Evolutionary conservation across 192 early-diverging fungal species (phyloP).

Genomic region (Gaertneriomyces semiglobifer): DNA sequence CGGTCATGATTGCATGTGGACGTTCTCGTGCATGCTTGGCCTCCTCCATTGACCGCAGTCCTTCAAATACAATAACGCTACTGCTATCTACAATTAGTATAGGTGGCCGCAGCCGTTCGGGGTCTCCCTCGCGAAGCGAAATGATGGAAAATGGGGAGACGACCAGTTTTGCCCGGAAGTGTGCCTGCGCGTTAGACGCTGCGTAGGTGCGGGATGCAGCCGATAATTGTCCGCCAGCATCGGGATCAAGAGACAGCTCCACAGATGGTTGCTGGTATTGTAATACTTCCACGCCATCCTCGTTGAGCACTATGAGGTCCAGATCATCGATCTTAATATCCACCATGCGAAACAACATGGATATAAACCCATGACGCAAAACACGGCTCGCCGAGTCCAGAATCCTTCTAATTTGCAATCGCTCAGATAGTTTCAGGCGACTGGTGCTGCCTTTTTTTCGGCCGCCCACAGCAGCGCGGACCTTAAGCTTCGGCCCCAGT

Average conservation of each 20-base stretch:
- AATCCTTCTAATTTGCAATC: neutral
- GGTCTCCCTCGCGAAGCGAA: no score
- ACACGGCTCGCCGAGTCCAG: slow-evolving; percentile 6
- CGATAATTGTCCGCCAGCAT: neutral
- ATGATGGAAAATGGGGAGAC: no score
- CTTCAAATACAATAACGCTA: no score
- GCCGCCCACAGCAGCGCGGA: neutral
- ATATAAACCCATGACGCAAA: slow-evolving; percentile 16
- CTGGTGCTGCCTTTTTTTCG: neutral
- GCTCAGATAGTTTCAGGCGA: neutral
- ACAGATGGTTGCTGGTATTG: slow-evolving; percentile 14
- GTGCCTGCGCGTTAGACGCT: no score
- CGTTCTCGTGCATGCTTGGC: neutral
- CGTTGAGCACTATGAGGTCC: slow-evolving; percentile 3
- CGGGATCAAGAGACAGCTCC: slow-evolving; percentile 1
- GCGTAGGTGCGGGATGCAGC: neutral
- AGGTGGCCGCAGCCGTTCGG: no score
- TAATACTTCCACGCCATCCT: slow-evolving; percentile 8
- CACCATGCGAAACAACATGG: slow-evolving; percentile 11
- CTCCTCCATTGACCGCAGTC: no score
- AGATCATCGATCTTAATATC: slow-evolving; percentile 20
- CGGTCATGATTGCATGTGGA: slow-evolving; percentile 1
- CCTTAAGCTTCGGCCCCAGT: neutral
- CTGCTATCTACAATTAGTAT: no score
- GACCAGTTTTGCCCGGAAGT: no score